Conservation (phyloP, 306 rosid species). For the Trifolium fragiferum region DNA sequence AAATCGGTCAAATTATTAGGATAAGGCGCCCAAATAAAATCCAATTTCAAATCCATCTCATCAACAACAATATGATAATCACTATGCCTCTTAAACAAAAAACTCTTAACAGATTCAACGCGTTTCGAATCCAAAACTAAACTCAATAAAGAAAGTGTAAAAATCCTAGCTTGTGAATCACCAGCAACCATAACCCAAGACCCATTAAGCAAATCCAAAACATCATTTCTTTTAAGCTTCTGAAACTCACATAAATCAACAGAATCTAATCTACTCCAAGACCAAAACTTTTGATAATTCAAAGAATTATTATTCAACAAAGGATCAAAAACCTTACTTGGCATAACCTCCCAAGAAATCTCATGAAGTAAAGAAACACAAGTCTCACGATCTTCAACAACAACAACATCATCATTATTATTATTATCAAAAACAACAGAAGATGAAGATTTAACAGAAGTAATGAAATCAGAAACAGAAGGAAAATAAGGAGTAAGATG, state of each 20-base stretch:
- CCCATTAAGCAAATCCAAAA: constrained; percentile 83
- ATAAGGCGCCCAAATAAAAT: constrained; percentile 89
- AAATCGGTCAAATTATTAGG: constrained; percentile 65
- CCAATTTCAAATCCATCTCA: constrained; percentile 77
- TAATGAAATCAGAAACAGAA: constrained; percentile 67
- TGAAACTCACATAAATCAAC: constrained; percentile 67
- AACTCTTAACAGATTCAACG: constrained; percentile 49
- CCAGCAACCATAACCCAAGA: constrained; percentile 92
- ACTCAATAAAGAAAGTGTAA: constrained; percentile 59
- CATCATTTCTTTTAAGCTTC: constrained; percentile 56
- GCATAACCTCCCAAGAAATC: constrained; percentile 65
- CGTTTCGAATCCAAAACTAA: constrained; percentile 63
- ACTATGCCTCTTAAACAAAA: constrained; percentile 76
- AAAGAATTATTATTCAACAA: constrained; percentile 52
- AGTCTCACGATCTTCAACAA: constrained; percentile 68
- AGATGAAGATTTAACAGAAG: constrained; percentile 65
- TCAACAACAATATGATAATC: constrained; percentile 65
- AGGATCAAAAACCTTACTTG: constrained; percentile 46
- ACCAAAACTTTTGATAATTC: constrained; percentile 65
- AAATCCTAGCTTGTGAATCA: constrained; percentile 80
- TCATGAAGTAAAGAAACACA: constrained; percentile 81
- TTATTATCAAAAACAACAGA: constrained; percentile 28
- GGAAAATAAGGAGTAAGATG: constrained; percentile 92
- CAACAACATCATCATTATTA: constrained; percentile 45
- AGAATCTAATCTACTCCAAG: constrained; percentile 58